Base-by-base conservation (phyloP, 495 filamentous ascomycete genomes). In the Lasiosphaeria miniovina region DNA sequence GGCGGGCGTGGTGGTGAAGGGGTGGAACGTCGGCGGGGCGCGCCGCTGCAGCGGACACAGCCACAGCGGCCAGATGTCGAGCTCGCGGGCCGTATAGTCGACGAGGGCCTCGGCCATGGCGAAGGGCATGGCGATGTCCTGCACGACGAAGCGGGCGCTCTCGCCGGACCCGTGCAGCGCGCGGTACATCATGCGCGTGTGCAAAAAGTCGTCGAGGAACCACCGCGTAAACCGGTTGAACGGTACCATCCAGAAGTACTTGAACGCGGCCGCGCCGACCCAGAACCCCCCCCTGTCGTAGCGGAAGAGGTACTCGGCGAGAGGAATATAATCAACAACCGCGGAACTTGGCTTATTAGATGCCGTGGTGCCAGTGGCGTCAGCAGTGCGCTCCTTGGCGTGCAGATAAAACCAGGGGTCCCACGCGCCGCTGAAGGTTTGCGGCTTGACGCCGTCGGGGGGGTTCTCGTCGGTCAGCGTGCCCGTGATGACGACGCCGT, bases 161-260 rank as follows among this genome's bases (percentile, higher is more conserved):
- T 84, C 75, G 41, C 82, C 82, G 17, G 76, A 80, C 34, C 74
- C 81, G 71, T 86, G 82, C 3, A 86, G 68, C 3, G 83, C 84
- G 31, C 82, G 80, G 72, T 84, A 86, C 66, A 86, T 77, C 77
- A 85, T 84, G 15, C 85, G 74, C 49, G 85, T 87, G 67, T 86
- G 85, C 58, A 85, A 59, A 61, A 88, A 86, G 67, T 83, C 79
- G 65, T 88, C 84, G 10, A 88, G 81, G 60, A 80, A 74, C 75
- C 77, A 84, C 36, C 83, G 74, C 35, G 77, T 83, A 64, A 82
- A 64, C 36, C 73, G 72, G 24, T 71, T 83, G 69, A 85, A 86
- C 3, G 84, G 84, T 9, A 83, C 74, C 8, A 73, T 33, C 32
- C 57, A 41, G 70, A 85, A 84, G 65, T 83, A 85, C 34, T 73